A percentile compares a stretch with the other conserved stretches of the same genome.
Conservation (phyloP, 306 rosid species). For the Malus orientalis region DNA sequence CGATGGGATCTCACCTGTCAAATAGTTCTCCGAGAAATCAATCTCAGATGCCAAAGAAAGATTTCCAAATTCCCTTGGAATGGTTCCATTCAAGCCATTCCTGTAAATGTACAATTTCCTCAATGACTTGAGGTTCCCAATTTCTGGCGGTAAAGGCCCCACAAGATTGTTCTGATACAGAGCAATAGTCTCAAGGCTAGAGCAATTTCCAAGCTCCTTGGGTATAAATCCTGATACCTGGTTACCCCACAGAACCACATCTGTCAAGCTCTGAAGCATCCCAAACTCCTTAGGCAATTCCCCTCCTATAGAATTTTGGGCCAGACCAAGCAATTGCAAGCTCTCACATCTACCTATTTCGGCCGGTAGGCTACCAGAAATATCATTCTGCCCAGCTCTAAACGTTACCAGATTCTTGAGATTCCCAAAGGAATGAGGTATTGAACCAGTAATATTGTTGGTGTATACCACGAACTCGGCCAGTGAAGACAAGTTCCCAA, state of each 20-base stretch:
- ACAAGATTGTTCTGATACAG: slow-evolving; percentile 60
- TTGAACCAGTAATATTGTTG: slow-evolving; percentile 65
- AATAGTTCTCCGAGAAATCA: slow-evolving; percentile 80
- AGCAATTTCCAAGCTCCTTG: slow-evolving; percentile 71
- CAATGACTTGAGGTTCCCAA: slow-evolving; percentile 69
- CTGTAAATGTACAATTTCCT: slow-evolving; percentile 63
- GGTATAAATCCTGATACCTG: slow-evolving; percentile 73
- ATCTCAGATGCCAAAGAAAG: slow-evolving; percentile 54
- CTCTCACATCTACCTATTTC: slow-evolving; percentile 66
- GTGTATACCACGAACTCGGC: slow-evolving; percentile 71
- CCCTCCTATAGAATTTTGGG: slow-evolving; percentile 73
- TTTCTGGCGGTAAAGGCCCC: slow-evolving; percentile 62
- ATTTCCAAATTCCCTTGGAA: slow-evolving; percentile 88
- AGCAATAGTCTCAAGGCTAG: slow-evolving; percentile 64
- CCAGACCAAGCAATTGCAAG: slow-evolving; percentile 72
- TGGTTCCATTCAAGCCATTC: slow-evolving; percentile 79
- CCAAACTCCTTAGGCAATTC: slow-evolving; percentile 74
- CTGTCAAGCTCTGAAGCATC: slow-evolving; percentile 56
- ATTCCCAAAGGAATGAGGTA: slow-evolving; percentile 76
- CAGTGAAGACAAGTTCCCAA: slow-evolving; percentile 64
- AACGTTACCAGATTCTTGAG: slow-evolving; percentile 54
- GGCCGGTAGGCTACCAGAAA: slow-evolving; percentile 70
- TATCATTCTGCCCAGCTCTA: slow-evolving; percentile 79
- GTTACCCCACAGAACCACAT: slow-evolving; percentile 59
- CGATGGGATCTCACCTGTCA: slow-evolving; percentile 63